Percentiles rank a stretch among this genome's conserved stretches.
Evolutionary conservation across 768 basidiomycete genomes (phyloP).

Genomic region (Infundibulicybe gibba): DNA sequence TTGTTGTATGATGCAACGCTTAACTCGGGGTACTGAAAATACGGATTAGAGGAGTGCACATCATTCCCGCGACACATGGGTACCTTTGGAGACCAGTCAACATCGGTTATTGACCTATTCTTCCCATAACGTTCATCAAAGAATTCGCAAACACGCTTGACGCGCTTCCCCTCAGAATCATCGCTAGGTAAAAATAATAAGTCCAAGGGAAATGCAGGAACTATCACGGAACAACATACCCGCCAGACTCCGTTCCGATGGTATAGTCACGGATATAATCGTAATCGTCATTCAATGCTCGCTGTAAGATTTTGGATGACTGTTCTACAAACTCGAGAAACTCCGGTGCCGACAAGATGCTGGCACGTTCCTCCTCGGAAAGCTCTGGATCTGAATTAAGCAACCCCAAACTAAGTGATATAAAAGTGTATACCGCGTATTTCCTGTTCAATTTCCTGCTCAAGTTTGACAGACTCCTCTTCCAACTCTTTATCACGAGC

Average conservation of each 20-base stretch:
- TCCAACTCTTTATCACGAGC: constrained; percentile 76
- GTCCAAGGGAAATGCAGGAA: not conserved
- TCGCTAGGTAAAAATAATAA: constrained; percentile 46
- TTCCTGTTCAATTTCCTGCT: constrained; percentile 83
- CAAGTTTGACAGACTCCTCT: constrained; percentile 79
- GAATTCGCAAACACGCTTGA: constrained; percentile 94
- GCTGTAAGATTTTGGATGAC: constrained; percentile 91
- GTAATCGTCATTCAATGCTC: constrained; percentile 92
- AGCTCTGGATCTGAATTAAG: constrained; percentile 50
- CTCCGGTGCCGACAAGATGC: constrained; percentile 83
- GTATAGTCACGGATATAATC: constrained; percentile 98
- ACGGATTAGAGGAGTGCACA: not conserved
- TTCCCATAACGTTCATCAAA: constrained; percentile 88
- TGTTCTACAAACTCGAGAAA: constrained; percentile 93
- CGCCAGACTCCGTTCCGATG: constrained; percentile 79
- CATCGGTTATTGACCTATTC: constrained; percentile 91
- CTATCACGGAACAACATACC: constrained; percentile 44
- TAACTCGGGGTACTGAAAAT: constrained; percentile 84
- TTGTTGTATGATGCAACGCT: constrained; percentile 97
- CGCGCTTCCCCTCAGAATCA: constrained; percentile 84
- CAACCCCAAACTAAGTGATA: not conserved
- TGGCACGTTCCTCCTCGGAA: constrained; percentile 79
- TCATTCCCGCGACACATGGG: constrained; percentile 3
- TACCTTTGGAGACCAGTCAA: constrained; percentile 98
- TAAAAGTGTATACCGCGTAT: constrained; percentile 56